Evolutionary conservation across 2,329 filamentous ascomycete species (phyloP).

Genomic region (Teratosphaeria destructans): DNA sequence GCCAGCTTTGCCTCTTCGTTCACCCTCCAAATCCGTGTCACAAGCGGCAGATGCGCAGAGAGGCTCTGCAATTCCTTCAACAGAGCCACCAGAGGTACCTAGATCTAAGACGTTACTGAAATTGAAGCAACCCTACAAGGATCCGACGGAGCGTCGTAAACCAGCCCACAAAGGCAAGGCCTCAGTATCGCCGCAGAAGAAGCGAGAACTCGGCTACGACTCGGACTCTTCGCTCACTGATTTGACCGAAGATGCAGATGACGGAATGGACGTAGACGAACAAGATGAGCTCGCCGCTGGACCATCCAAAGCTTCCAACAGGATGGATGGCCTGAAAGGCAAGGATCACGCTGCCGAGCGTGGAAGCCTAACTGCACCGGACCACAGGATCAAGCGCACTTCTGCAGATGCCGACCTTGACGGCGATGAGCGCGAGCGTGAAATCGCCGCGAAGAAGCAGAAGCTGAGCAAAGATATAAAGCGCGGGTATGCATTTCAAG

Average conservation of each 20-base stretch:
- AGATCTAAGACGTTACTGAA: slow-evolving; percentile 17
- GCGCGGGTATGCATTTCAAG: slow-evolving; percentile 19
- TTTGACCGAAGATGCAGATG: slow-evolving; percentile 26
- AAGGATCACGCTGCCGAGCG: slow-evolving; percentile 22
- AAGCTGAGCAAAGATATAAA: slow-evolving; percentile 20
- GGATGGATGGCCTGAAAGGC: slow-evolving; percentile 11
- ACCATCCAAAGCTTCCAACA: slow-evolving; percentile 4
- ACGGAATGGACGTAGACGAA: slow-evolving; percentile 15
- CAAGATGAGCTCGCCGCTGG: slow-evolving; percentile 6
- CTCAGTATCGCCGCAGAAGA: slow-evolving; percentile 16
- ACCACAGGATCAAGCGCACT: slow-evolving; percentile 22
- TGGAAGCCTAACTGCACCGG: slow-evolving; percentile 17
- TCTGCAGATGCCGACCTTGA: slow-evolving; percentile 24
- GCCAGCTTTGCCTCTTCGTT: slow-evolving; percentile 16
- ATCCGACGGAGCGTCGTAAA: slow-evolving; percentile 5
- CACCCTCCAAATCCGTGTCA: slow-evolving; percentile 10
- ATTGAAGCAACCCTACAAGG: slow-evolving; percentile 12
- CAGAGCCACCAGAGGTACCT: slow-evolving; percentile 16
- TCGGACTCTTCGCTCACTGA: slow-evolving; percentile 25
- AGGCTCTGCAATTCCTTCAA: slow-evolving; percentile 19
- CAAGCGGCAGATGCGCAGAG: slow-evolving; percentile 4
- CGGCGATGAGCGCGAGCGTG: slow-evolving; percentile 18
- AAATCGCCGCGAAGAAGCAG: slow-evolving; percentile 24
- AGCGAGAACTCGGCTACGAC: slow-evolving; percentile 12
- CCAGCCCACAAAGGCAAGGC: slow-evolving; percentile 12